Conservation (phyloP, 2,329 filamentous ascomycete species). For the Alternaria conjuncta region DNA sequence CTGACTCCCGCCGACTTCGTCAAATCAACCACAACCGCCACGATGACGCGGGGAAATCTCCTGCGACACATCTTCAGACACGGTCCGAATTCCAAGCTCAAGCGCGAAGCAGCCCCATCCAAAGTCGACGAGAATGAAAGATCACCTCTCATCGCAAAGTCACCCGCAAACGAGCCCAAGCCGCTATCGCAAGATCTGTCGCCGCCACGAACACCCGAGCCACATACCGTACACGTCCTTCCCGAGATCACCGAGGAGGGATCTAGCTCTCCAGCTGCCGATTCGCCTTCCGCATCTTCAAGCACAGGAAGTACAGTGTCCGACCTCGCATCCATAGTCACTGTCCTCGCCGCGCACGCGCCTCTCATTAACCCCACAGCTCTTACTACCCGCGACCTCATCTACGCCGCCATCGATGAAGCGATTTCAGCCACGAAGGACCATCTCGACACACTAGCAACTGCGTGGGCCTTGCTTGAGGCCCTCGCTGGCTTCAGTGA, state of each 20-base stretch:
- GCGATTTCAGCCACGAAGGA: background rate
- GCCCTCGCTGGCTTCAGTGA: constrained; percentile 21
- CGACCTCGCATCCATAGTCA: background rate
- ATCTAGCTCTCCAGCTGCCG: background rate
- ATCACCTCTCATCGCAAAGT: background rate
- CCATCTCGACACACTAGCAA: constrained; percentile 23
- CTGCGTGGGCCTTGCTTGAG: constrained; percentile 15
- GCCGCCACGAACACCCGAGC: background rate
- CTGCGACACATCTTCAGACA: constrained; percentile 27
- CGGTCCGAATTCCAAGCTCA: background rate
- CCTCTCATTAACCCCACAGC: background rate
- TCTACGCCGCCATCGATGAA: constrained; percentile 17
- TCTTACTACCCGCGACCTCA: constrained; percentile 13
- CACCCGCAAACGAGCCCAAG: background rate
- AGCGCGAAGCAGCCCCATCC: background rate
- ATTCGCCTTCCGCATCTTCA: background rate
- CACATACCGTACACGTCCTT: constrained; percentile 1
- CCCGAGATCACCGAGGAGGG: background rate
- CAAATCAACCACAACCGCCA: background rate
- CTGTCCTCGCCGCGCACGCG: background rate
- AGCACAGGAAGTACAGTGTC: background rate
- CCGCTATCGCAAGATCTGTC: background rate
- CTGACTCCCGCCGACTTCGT: background rate
- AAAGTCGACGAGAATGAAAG: background rate
- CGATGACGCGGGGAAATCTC: constrained; percentile 13